Base-by-base conservation (phyloP, 768 basidiomycete genomes). In the Naganishia kalamii region DNA sequence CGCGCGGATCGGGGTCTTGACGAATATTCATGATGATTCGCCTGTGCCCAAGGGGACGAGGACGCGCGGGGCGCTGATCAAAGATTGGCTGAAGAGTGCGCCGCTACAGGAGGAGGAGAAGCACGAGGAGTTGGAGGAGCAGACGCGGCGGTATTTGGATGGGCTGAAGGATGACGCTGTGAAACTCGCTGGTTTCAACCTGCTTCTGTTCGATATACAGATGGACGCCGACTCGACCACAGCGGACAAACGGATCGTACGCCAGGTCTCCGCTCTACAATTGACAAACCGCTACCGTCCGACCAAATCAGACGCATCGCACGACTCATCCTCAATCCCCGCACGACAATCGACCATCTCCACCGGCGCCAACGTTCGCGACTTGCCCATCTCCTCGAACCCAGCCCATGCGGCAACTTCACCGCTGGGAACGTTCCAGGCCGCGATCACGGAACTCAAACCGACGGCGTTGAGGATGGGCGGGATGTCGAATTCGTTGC, bases 161-260 rank as follows among this genome's bases (percentile, higher is more conserved):
- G 21, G 44, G 0, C 50, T 75, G 29, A 52, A 69, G 27, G 12
- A 19, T 7, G 35, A 33, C 1, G 70, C 71, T 50, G 60, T 60
- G 0, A 47, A 69, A 2, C 79, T 78, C 65, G 78, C 78, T 13
- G 79, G 79, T 0, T 79, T 75, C 78, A 80, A 80, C 65, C 68
- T 80, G 13, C 61, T 80, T 21, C 49, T 78, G 1, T 76, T 75
- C 47, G 68, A 72, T 25, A 47, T 77, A 5, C 12, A 23, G 4
- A 57, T 57, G 54, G 27, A 33, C 10, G 35, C 23, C 21, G 35
- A 12, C 19, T 8, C 27, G 27, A 17, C 33, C 5, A 40, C 37
- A 19, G 11, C 19, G 33, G 47, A 19, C 59, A 64, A n/a, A 32
- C 46, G 25, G 48, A 29, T 17, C 50, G 50, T 21, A 8, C 51